Base-by-base conservation (phyloP, 176 grass and related monocot species). In the Aegilops tauschii region DNA sequence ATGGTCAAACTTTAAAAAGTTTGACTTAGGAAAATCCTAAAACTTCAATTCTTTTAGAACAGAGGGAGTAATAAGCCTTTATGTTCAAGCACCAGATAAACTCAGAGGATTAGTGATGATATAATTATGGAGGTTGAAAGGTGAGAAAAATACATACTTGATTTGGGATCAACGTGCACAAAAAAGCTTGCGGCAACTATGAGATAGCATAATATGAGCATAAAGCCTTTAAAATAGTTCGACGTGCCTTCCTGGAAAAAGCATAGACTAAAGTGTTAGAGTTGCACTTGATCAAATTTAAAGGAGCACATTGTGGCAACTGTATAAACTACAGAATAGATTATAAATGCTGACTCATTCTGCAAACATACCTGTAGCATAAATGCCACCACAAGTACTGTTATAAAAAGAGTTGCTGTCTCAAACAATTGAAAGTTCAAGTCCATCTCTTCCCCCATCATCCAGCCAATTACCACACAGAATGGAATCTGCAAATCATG, bases 371-470 rank as follows among this genome's bases (percentile, higher is more conserved):
- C 97, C 97, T 99, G 97, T 61, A 99, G 87, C 97, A 99, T 94
- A 79, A 96, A 99, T 85, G 97, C 94, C 40, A 99, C 94, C 62
- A 99, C 97, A 32, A 77, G 74, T 56, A 77, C 74, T 56, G 74
- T 77, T 77, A 77, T 77, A 56, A 77, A 77, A 54, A 77, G 74
- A 32, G 74, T 77, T 21, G 74, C 74, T 56, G 74, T 77, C 74
- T 77, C 74, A 77, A 77, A 99, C 69, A 99, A 62, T 78, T 96
- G 97, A 82, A 99, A 99, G 81, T 99, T 99, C 90, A 99, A 93
- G 88, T 99, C 97, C 97, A 99, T 99, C 87, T 92, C 84, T 70
- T 88, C 84, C 58, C 97, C 97, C 93, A 96, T 99, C n/a, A 94
- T 91, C 97, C 97, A 99, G 78, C 97, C 97, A 96, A 99, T 84